phyloP scores from a whole-genome alignment of 208 protist species.

The Crithidia sp. region DNA sequence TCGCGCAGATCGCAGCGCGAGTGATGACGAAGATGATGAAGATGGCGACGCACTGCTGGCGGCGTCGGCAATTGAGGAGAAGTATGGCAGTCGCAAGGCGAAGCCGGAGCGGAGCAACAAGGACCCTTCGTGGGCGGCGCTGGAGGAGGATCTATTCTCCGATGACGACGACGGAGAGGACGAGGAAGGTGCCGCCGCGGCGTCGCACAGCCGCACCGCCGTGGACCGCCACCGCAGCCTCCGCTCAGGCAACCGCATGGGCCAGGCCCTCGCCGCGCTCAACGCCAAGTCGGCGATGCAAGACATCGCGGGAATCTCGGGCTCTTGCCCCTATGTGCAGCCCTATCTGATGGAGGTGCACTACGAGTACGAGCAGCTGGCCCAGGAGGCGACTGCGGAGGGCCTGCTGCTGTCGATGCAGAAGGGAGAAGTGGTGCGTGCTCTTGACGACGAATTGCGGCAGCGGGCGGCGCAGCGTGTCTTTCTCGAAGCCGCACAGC shows the following conservation, averaged over 20 bases:
- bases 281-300: constrained; percentile 4
- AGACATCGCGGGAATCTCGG: constrained; percentile 15
- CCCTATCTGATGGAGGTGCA: constrained; percentile 63
- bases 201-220: neutral
- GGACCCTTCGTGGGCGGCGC: constrained; percentile 20
- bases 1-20: neutral
- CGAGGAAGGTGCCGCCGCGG: neutral
- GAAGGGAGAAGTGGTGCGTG: constrained; percentile 56
- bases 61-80: constrained; percentile 19
- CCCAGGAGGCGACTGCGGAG: constrained; percentile 37
- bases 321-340: constrained; percentile 36
- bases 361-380: constrained; percentile 51
- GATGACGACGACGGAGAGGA: constrained; percentile 28
- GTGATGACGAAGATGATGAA: constrained; percentile 5
- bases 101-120: constrained; percentile 7
- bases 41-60: constrained; percentile 10
- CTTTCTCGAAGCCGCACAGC: constrained; percentile 27
- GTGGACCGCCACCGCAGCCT: constrained; percentile 1
- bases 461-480: constrained; percentile 22
- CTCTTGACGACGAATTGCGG: constrained; percentile 42
- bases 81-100: constrained; percentile 14
- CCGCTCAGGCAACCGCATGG: constrained; percentile 25
- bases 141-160: constrained; percentile 28
- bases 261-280: constrained; percentile 29
- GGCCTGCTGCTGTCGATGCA: constrained; percentile 52